A percentile compares a stretch with the other conserved stretches of the same genome.
phyloP scores from a whole-genome alignment of 441 rosid genomes.

The Capsella rubella region DNA sequence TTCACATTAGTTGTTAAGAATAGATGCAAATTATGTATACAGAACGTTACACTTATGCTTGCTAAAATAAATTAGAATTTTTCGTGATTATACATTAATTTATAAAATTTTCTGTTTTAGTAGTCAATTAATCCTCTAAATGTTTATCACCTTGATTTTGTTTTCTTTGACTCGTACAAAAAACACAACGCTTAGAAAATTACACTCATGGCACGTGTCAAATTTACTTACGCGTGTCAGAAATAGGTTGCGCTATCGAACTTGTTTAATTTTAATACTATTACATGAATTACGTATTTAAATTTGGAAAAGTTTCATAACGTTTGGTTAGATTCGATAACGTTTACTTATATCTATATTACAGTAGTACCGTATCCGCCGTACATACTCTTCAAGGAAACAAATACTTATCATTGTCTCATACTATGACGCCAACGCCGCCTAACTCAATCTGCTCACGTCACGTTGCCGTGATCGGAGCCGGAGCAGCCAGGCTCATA shows the following conservation, averaged over 20 bases:
- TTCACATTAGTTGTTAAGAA: background rate
- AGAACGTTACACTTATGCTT: no score
- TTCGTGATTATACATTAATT: no score
- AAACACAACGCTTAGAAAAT: background rate
- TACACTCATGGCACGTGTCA: background rate
- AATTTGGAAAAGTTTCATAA: background rate
- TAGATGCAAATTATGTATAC: no score
- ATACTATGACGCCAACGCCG: background rate
- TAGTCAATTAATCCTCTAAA: no score
- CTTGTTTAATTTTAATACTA: background rate
- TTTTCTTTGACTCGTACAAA: background rate
- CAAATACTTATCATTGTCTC: background rate
- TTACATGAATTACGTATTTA: background rate
- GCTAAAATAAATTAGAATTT: background rate
- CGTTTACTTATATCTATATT: background rate
- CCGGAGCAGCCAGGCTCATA: constrained; percentile 69
- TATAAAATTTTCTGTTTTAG: no score
- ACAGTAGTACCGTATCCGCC: no score
- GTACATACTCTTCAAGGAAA: background rate
- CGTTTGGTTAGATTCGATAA: background rate
- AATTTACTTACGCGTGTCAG: background rate
- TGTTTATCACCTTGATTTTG: background rate
- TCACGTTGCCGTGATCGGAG: constrained; percentile 61
- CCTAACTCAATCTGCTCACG: constrained; percentile 33
- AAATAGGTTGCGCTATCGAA: background rate